phyloP scores from a whole-genome alignment of 2,329 filamentous ascomycete genomes.

The Incumbomyces lentus region DNA sequence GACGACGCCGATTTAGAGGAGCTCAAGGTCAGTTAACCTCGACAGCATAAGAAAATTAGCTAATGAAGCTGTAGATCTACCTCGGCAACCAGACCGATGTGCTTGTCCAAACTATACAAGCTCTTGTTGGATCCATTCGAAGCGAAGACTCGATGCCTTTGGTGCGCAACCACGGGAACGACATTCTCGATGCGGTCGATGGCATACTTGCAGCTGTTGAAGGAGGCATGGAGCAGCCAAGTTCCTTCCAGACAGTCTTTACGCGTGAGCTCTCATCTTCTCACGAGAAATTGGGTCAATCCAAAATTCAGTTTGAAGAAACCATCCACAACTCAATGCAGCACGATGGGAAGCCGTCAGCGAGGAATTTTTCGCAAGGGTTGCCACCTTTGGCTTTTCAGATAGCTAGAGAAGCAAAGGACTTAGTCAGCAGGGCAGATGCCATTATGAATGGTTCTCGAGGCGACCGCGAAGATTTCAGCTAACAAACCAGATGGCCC shows the following conservation, averaged over 20 bases:
- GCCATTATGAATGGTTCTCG: constrained; percentile 23
- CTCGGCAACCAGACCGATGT: constrained; percentile 73
- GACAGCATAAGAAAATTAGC: constrained; percentile 1
- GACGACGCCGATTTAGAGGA: constrained; percentile 46
- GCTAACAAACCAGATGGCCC: constrained; percentile 1
- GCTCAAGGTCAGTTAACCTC: constrained; percentile 41
- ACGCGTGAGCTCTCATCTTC: constrained; percentile 36
- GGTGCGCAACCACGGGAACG: constrained; percentile 58
- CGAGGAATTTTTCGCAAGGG: constrained; percentile 53
- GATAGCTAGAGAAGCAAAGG: constrained; percentile 72
- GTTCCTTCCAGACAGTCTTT: constrained; percentile 30
- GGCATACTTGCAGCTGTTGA: constrained; percentile 60
- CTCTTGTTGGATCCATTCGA: constrained; percentile 64
- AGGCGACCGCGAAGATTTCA: constrained; percentile 27
- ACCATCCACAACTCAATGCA: constrained; percentile 52
- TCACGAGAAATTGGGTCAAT: constrained; percentile 44
- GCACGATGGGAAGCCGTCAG: constrained; percentile 44
- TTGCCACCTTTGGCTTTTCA: constrained; percentile 80
- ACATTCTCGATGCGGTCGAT: constrained; percentile 60
- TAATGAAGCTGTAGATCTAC: constrained; percentile 47
- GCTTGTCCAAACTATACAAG: constrained; percentile 70
- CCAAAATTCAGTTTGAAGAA: constrained; percentile 55
- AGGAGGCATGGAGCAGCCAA: constrained; percentile 40
- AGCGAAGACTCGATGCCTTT: constrained; percentile 52
- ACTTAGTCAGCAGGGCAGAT: constrained; percentile 47